These are phyloP conservation scores for Pneumocystis murina DNA, from an alignment of 1,139 yeast species.

Conservation along the genomic window DNA sequence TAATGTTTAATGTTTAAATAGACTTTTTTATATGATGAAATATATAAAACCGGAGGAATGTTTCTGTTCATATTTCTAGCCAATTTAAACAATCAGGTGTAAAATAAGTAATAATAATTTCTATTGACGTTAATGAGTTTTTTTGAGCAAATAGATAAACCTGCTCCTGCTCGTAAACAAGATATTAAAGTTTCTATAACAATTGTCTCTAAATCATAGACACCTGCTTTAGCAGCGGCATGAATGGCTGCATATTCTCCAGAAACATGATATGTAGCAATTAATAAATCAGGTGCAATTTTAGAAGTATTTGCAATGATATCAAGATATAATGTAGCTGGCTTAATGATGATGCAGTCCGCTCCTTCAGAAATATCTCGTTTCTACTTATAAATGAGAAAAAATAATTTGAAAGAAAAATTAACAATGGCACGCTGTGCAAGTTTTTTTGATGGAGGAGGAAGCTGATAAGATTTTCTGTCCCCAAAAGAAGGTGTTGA, in stretches of 20 bases:
- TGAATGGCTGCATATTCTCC: slow-evolving; percentile 98
- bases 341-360: slow-evolving; percentile 88
- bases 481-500: slow-evolving; percentile 83
- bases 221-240: slow-evolving; percentile 95
- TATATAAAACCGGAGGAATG: not conserved
- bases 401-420: not conserved
- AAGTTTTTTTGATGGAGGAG: slow-evolving; percentile 81
- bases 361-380: slow-evolving; percentile 79
- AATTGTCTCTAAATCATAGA: slow-evolving; percentile 72
- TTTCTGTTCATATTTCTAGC: slow-evolving; percentile 35
- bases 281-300: slow-evolving; percentile 69
- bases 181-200: slow-evolving; percentile 91
- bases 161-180: slow-evolving; percentile 89
- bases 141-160: slow-evolving; percentile 27
- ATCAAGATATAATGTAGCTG: slow-evolving; percentile 92
- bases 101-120: slow-evolving; percentile 61
- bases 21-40: not conserved
- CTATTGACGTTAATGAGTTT: not conserved
- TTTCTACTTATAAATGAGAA: not conserved
- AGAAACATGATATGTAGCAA: slow-evolving; percentile 90
- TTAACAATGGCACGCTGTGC: slow-evolving; percentile 82
- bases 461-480: slow-evolving; percentile 83
- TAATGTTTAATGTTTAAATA: not conserved
- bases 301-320: slow-evolving; percentile 75
- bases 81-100: slow-evolving; percentile 94